A percentile compares a stretch with the other conserved stretches of the same genome.
Conservation (phyloP, 2,329 filamentous ascomycete genomes). For the Biscogniauxia marginata region DNA sequence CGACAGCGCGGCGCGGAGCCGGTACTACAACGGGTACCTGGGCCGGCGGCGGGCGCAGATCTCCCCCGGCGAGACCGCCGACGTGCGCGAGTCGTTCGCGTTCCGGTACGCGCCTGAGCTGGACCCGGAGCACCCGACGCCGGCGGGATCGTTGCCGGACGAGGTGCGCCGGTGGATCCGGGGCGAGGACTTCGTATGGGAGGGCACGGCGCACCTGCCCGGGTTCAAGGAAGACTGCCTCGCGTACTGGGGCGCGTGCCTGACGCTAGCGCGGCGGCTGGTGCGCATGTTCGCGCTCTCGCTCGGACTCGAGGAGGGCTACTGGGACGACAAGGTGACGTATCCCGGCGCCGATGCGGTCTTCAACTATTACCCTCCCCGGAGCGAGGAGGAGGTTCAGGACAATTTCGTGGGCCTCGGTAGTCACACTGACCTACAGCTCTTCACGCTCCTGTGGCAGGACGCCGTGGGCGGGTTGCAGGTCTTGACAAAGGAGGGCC, state of each 20-base stretch:
- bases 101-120: slow-evolving; percentile 53
- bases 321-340: slow-evolving; percentile 53
- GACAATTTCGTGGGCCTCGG: slow-evolving; percentile 41
- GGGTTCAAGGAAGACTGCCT: slow-evolving; percentile 47
- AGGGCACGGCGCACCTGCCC: slow-evolving; percentile 46
- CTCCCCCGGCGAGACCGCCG: slow-evolving; percentile 49
- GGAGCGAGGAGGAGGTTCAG: slow-evolving; percentile 23
- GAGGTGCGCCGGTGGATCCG: slow-evolving; percentile 42
- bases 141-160: slow-evolving; percentile 34
- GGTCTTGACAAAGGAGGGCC: slow-evolving; percentile 40
- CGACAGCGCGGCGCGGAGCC: slow-evolving; percentile 34
- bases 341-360: slow-evolving; percentile 47
- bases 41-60: slow-evolving; percentile 43
- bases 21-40: slow-evolving; percentile 49
- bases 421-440: slow-evolving; percentile 53
- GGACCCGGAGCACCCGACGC: slow-evolving; percentile 44
- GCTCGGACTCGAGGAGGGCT: slow-evolving; percentile 51
- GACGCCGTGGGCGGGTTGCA: slow-evolving; percentile 43
- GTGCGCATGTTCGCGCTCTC: slow-evolving; percentile 54
- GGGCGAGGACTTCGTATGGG: slow-evolving; percentile 53
- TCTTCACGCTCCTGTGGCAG: slow-evolving; percentile 52
- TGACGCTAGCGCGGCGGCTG: slow-evolving; percentile 50
- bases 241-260: slow-evolving; percentile 46
- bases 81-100: slow-evolving; percentile 50
- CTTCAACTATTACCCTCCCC: slow-evolving; percentile 41